These are phyloP conservation scores for Microbotryum lychnidis-dioicae DNA, from an alignment of 1,284 basidiomycete genomes.

Conservation along the genomic window DNA sequence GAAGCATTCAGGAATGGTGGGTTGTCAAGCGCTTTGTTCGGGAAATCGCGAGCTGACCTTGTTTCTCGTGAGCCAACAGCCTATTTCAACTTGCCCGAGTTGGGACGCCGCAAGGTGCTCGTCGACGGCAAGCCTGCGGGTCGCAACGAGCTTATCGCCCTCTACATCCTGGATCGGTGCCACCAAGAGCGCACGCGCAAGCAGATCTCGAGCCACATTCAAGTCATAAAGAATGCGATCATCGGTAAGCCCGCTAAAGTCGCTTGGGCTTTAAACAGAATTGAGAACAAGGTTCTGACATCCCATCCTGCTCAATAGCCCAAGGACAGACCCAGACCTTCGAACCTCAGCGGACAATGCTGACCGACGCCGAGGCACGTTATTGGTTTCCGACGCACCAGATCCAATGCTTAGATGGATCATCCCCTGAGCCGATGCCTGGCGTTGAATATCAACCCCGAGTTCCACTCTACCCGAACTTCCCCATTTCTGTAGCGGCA, in stretches of 20 bases:
- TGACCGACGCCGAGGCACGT: neutral
- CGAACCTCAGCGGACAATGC: neutral
- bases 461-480: slow-evolving; percentile 27
- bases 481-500: slow-evolving; percentile 24
- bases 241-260: slow-evolving; percentile 33
- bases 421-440: neutral
- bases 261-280: neutral
- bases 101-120: slow-evolving; percentile 46
- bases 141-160: slow-evolving; percentile 48
- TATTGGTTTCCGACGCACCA: slow-evolving; percentile 5
- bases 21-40: slow-evolving; percentile 4
- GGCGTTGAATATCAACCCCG: too few relatives aligned
- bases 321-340: neutral
- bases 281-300: neutral
- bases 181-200: slow-evolving; percentile 40
- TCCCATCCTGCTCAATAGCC: neutral
- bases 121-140: slow-evolving; percentile 47
- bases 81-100: slow-evolving; percentile 42
- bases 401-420: neutral
- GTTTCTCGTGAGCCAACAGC: slow-evolving; percentile 31
- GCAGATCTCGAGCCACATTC: slow-evolving; percentile 42
- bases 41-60: neutral
- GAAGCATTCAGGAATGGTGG: slow-evolving; percentile 43
- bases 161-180: slow-evolving; percentile 46
- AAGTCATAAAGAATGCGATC: slow-evolving; percentile 41